These are phyloP conservation scores for Cladosporium oxysporum DNA, from an alignment of 2,329 filamentous ascomycete species.

Conservation along the genomic window DNA sequence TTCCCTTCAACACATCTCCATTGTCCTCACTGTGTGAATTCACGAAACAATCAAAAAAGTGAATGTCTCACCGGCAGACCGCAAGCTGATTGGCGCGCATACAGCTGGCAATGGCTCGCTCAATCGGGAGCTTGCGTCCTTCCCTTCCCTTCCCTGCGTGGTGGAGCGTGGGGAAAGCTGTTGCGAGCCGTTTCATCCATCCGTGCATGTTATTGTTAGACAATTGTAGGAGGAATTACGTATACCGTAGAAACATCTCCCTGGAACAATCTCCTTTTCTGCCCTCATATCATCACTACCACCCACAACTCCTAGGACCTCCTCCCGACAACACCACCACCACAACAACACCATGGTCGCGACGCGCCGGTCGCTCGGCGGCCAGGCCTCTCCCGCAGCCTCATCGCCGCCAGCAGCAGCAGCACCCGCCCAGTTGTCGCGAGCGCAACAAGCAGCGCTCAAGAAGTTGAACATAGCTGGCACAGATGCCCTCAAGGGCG, in stretches of 20 bases:
- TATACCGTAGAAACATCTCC: background rate
- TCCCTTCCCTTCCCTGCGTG: background rate
- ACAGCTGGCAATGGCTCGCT: background rate
- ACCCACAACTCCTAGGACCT: background rate
- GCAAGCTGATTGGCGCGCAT: conserved; percentile 5
- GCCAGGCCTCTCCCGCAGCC: background rate
- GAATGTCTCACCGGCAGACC: background rate
- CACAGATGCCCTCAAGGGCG: conserved; percentile 20
- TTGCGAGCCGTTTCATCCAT: background rate
- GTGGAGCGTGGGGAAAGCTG: background rate
- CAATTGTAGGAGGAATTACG: background rate
- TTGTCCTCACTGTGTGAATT: background rate
- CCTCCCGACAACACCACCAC: background rate
- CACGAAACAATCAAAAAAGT: background rate
- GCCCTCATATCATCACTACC: background rate
- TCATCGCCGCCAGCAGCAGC: background rate
- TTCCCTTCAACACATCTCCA: background rate
- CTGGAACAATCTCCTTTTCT: background rate
- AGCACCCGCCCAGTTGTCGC: background rate
- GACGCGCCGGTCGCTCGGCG: conserved; percentile 14
- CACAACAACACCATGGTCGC: conserved; percentile 14
- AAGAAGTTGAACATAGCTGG: conserved; percentile 15
- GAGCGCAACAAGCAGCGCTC: conserved; percentile 9
- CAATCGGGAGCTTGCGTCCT: conserved; percentile 2
- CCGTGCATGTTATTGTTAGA: conserved; percentile 4